Evolutionary conservation across 2,329 filamentous ascomycete genomes (phyloP).

Genomic region (Stemphylium lycopersici): DNA sequence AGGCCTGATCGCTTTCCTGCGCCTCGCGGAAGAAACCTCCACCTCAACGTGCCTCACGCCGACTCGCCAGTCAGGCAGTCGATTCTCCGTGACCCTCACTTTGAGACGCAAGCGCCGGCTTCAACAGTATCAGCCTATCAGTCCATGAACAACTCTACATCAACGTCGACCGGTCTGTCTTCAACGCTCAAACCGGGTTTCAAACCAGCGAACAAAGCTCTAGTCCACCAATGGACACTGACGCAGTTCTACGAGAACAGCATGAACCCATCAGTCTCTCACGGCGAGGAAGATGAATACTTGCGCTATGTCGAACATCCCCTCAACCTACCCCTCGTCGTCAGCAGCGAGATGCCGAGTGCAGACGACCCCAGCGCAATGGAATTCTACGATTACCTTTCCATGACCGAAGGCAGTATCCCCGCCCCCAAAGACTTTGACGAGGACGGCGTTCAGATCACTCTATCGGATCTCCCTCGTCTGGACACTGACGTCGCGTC

Average conservation of each 20-base stretch:
- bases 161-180: conserved; percentile 35
- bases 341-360: conserved; percentile 69
- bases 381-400: conserved; percentile 83
- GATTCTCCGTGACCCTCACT: conserved; percentile 51
- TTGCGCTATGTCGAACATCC: conserved; percentile 86
- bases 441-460: conserved; percentile 21
- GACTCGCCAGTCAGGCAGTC: conserved; percentile 48
- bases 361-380: conserved; percentile 56
- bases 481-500: conserved; percentile 35
- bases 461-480: conserved; percentile 20
- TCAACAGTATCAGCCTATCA: conserved; percentile 30
- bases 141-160: conserved; percentile 36
- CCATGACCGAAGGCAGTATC: conserved; percentile 52
- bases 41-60: conserved; percentile 38
- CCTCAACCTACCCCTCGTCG: conserved; percentile 82
- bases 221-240: conserved; percentile 86
- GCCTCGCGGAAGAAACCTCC: conserved; percentile 27
- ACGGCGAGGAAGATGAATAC: conserved; percentile 83
- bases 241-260: conserved; percentile 85
- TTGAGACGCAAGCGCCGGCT: conserved; percentile 37
- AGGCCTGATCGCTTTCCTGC: conserved; percentile 26
- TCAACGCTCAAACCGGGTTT: conserved; percentile 36
- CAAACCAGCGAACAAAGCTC: conserved; percentile 74
- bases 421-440: conserved; percentile 27
- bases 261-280: conserved; percentile 80